Base-by-base conservation (phyloP, 2,329 filamentous ascomycete species). In the Claviceps cyperi region DNA sequence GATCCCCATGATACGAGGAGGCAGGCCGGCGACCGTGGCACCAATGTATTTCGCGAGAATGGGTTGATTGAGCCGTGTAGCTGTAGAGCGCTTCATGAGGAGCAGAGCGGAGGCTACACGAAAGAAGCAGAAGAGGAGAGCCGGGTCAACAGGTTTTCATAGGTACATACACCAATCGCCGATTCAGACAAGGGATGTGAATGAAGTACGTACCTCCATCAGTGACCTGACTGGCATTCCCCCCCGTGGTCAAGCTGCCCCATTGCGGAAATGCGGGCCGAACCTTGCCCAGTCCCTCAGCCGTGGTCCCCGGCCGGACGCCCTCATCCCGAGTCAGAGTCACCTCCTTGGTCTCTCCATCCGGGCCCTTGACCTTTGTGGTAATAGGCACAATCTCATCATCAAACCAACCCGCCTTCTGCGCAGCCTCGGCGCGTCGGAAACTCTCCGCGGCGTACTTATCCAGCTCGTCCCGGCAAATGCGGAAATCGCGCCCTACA, bases 1-100 rank as follows among this genome's bases (percentile, higher is more conserved):
- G 57, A 97, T 95, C 56, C 91, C 92, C 92, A 98, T 98, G 70
- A 98, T 89, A 56, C 92, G 79, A 5, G 92, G 92, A 0, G 92
- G 80, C 5, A 97, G 79, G 59, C 92, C 92, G 39, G 90, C 86
- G 41, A 95, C 83, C 11, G 90, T 95, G 51, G 90, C 86, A 59
- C 87, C 89, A 56, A 92, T 88, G 66, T 89, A 97, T 70, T 98
- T 98, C 69, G 84, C 92, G 54, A 97, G 64, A 68, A 98, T 90
- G 55, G 91, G 89, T 71, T 96, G 86, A 56, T 85, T 84, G 43
- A 96, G 81, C 68, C 85, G 81, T 62, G 86, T 78, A 53, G 91
- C 91, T 55, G 84, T 91, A 57, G 85, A 90, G 51, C 91, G 86
- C 76, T 92, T 92, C 91, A 97, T 97, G 51, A 97, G 73, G 38